Evolutionary conservation across 257 asterid species (phyloP).

Genomic region (Solanum ossicruentum): DNA sequence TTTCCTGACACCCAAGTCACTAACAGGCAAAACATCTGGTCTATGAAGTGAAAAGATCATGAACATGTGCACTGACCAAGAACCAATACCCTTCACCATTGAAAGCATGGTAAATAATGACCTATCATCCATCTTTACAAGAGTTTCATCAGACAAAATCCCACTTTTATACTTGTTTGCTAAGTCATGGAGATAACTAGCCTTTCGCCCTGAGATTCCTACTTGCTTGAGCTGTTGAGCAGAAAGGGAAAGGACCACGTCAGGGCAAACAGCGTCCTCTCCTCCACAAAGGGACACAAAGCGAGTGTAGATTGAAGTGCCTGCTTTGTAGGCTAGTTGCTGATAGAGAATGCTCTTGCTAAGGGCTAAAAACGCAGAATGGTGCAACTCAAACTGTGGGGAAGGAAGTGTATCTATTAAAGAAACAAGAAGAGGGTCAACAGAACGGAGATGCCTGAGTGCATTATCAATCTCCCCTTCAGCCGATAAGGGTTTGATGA

Average conservation of each 20-base stretch:
- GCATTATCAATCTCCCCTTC: constrained; percentile 59
- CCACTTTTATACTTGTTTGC: constrained; percentile 72
- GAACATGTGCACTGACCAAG: constrained; percentile 98
- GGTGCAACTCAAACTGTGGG: constrained; percentile 55
- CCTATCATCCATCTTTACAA: constrained; percentile 88
- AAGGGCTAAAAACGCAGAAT: constrained; percentile 59
- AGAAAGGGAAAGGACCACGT: constrained; percentile 52
- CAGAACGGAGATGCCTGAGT: constrained; percentile 45
- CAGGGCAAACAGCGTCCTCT: constrained; percentile 51
- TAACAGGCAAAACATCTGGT: constrained; percentile 90
- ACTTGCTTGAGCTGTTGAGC: constrained; percentile 82
- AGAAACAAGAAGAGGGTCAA: constrained; percentile 52
- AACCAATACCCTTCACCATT: constrained; percentile 95
- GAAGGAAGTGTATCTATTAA: constrained; percentile 46
- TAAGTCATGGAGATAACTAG: constrained; percentile 73
- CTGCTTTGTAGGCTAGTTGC: constrained; percentile 85
- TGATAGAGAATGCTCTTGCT: constrained; percentile 77
- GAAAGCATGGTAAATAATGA: constrained; percentile 87
- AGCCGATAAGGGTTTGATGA: constrained; percentile 54
- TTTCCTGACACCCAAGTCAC: constrained; percentile 91
- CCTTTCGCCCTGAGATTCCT: constrained; percentile 85
- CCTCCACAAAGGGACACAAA: constrained; percentile 78
- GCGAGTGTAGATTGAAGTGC: constrained; percentile 64
- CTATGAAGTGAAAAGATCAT: constrained; percentile 87
- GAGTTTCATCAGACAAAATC: constrained; percentile 64